Base-by-base conservation (phyloP, 768 basidiomycete species). In the Lactifluus piperatus region DNA sequence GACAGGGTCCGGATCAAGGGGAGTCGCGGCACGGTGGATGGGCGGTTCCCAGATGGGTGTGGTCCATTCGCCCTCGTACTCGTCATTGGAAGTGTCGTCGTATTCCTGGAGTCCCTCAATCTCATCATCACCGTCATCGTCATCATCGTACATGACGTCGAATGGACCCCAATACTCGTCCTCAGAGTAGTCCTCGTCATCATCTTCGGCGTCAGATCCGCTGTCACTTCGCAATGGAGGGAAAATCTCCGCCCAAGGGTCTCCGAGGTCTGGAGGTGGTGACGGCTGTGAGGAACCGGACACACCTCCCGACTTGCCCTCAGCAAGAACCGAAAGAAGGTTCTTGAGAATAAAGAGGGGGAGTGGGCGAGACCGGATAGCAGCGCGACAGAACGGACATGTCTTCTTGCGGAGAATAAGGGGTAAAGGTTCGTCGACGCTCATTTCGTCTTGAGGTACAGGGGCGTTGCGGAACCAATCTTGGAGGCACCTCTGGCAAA, bases 381-480 rank as follows among this genome's bases (percentile, higher is more conserved):
- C 67, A 6, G 84, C 71, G 51, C 88, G 81, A 68, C 88, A 90
- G 57, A 81, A 82, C 1, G 88, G 88, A 65, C 88, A 90, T 1
- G 83, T 80, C 68, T 90, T 90, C 24, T 77, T 74, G 26, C 86
- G 81, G 59, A 74, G 74, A 29, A 86, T 67, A 27, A 85, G 70
- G 62, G 80, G 80, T 26, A 71, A 67, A 9, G 74, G 70, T 44
- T 72, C 71, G 44, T 76, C 74, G 46, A 77, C 71, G 53, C 70
- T 58, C 75, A 78, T 79, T 18, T 77, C 77, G 37, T 76, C 74
- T 27, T 76, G 77, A 18, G 67, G 60, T 0, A 74, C 71, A 3
- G 86, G 86, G 3, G 86, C 85, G 52, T 81, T 78, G 58, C 81
- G 79, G 72, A 90, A 90, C 88, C 88, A 90, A 64, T 84, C 81